These are phyloP conservation scores for Apium graveolens DNA, from an alignment of 129 eudicot genomes.

Conservation along the genomic window DNA sequence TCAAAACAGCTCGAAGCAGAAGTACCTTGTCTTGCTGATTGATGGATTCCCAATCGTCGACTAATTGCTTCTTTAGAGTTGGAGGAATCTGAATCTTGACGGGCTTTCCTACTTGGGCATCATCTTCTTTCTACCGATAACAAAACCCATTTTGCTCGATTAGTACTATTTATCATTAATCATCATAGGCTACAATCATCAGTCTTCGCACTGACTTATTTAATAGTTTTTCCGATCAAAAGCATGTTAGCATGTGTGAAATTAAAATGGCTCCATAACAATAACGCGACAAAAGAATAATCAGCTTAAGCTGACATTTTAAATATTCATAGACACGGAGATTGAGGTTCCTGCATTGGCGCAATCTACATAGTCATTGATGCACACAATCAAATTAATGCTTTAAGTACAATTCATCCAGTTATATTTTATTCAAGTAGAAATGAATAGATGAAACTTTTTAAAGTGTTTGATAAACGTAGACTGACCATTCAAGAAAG, in stretches of 20 bases:
- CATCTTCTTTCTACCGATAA: conserved; percentile 48
- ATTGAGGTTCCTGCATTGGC: background rate
- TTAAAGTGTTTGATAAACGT: background rate
- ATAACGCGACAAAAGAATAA: background rate
- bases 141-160: background rate
- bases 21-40: conserved; percentile 76
- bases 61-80: conserved; percentile 71
- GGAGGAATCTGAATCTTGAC: conserved; percentile 85
- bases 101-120: conserved; percentile 52
- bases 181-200: background rate
- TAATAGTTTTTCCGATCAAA: background rate
- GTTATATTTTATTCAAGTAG: background rate
- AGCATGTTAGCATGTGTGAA: background rate
- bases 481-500: background rate
- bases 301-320: background rate
- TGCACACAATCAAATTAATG: background rate
- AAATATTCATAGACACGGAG: background rate
- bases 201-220: background rate
- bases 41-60: conserved; percentile 88
- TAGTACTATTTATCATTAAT: background rate
- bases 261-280: background rate
- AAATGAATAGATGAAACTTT: background rate
- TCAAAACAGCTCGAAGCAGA: background rate
- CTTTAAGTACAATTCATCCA: background rate
- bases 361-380: background rate